These are phyloP conservation scores for Dactylonectria estremocensis DNA, from an alignment of 2,329 filamentous ascomycete species.

Conservation along the genomic window DNA sequence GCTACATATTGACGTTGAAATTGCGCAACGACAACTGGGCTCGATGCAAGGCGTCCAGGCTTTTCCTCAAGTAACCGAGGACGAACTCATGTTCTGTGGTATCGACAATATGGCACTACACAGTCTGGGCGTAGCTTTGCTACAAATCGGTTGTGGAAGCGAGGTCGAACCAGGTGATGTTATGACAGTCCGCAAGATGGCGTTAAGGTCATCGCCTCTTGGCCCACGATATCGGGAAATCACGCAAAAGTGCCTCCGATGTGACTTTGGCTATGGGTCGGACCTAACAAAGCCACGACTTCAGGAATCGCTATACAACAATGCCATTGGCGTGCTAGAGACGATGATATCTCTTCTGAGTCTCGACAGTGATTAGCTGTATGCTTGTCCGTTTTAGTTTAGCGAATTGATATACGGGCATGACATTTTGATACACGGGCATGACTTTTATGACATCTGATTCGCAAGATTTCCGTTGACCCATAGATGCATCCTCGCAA, in stretches of 20 bases:
- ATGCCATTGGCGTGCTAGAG: slow-evolving; percentile 23
- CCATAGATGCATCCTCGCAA: neutral
- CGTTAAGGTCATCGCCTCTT: slow-evolving; percentile 25
- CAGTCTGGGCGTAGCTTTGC: slow-evolving; percentile 47
- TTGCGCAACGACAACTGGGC: neutral
- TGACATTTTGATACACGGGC: no score
- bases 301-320: slow-evolving; percentile 30
- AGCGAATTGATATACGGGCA: no score
- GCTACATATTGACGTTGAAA: neutral
- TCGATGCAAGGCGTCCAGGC: neutral
- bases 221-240: slow-evolving; percentile 43
- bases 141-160: slow-evolving; percentile 47
- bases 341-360: slow-evolving; percentile 34
- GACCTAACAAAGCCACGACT: slow-evolving; percentile 22
- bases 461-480: neutral
- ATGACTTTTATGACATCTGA: no score
- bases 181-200: slow-evolving; percentile 38
- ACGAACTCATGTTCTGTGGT: slow-evolving; percentile 31
- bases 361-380: slow-evolving; percentile 7
- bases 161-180: slow-evolving; percentile 41
- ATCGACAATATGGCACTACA: slow-evolving; percentile 46
- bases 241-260: slow-evolving; percentile 45
- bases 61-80: slow-evolving; percentile 13
- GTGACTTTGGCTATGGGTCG: slow-evolving; percentile 42
- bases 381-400: no score